Conservation (phyloP, 495 filamentous ascomycete genomes). For the Sordaria brevicollis region DNA sequence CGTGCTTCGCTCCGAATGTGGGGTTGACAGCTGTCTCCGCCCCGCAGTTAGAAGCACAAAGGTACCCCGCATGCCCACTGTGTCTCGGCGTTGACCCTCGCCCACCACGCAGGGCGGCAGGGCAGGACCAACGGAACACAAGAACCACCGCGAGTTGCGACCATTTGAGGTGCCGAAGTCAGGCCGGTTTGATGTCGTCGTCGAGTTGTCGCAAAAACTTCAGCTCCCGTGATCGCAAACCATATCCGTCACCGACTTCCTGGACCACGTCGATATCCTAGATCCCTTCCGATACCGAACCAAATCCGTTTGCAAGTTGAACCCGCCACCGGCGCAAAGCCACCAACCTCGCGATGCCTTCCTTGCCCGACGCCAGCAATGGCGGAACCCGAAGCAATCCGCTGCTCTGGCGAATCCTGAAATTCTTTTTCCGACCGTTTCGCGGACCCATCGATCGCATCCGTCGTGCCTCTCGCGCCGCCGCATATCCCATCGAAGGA, state of each 20-base stretch:
- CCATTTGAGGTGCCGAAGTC: neutral
- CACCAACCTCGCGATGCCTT: neutral
- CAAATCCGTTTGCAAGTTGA: neutral
- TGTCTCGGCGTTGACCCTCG: neutral
- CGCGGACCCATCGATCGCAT: slow-evolving; percentile 18
- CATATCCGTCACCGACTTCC: neutral
- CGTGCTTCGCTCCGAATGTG: neutral
- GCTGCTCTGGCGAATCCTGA: neutral
- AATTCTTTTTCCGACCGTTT: neutral
- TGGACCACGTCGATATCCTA: neutral
- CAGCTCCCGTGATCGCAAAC: too few relatives aligned
- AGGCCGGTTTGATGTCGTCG: neutral
- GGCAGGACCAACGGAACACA: neutral
- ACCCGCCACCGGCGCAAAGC: neutral
- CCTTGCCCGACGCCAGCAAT: neutral
- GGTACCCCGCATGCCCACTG: neutral
- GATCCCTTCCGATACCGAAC: neutral
- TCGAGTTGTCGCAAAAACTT: neutral
- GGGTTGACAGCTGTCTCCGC: neutral
- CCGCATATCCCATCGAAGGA: slow-evolving; percentile 42
- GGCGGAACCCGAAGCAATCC: neutral
- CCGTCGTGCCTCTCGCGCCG: slow-evolving; percentile 19
- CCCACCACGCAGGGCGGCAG: too few relatives aligned
- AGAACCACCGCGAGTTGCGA: neutral
- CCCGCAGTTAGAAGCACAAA: neutral